Conservation (phyloP, 2,329 filamentous ascomycete genomes). For the Cladosporium sp. region DNA sequence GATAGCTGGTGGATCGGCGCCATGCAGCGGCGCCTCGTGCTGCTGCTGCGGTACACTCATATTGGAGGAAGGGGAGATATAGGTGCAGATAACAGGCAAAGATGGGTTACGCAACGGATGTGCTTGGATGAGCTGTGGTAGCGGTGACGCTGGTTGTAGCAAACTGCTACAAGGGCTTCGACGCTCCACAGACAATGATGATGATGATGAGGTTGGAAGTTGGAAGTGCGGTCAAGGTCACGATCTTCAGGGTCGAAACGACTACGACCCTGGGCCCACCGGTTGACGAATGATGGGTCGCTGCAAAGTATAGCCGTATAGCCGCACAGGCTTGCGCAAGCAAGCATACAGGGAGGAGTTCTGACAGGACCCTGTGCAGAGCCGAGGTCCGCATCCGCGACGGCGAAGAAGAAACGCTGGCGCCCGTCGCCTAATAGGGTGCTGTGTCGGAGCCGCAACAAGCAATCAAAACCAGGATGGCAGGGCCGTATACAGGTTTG, state of each 20-base stretch:
- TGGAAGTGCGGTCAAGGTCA: conserved; percentile 2
- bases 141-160: neutral
- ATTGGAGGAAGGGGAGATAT: conserved; percentile 4
- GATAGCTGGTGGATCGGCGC: conserved; percentile 7
- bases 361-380: neutral
- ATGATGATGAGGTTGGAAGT: neutral
- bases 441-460: neutral
- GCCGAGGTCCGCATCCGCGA: conserved; percentile 6
- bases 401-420: neutral
- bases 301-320: neutral
- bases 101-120: neutral
- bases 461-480: neutral
- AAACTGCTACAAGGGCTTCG: neutral
- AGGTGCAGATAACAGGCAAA: conserved; percentile 5
- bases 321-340: conserved; percentile 1
- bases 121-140: neutral
- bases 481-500: neutral
- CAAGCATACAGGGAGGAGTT: neutral
- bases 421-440: neutral
- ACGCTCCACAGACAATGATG: neutral
- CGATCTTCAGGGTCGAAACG: conserved; percentile 7
- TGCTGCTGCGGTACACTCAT: neutral
- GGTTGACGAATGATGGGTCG: neutral
- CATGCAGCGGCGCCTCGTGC: neutral
- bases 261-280: neutral